A percentile compares a stretch with the other conserved stretches of the same genome.
These are phyloP conservation scores for Eutrema yunnanense DNA, from an alignment of 345 rosid genomes.

Conservation along the genomic window DNA sequence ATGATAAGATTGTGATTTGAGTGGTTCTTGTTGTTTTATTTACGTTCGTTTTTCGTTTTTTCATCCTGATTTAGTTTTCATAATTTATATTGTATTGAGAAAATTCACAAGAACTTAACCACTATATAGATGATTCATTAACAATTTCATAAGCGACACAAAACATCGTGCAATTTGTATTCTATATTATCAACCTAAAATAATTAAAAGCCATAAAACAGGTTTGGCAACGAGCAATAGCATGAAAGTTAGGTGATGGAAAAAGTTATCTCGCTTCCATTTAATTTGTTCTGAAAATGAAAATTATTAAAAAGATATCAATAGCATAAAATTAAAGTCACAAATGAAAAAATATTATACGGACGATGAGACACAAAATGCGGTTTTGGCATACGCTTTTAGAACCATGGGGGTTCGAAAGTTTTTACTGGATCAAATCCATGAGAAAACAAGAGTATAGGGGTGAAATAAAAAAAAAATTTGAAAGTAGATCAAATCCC, in stretches of 20 bases:
- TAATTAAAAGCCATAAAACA: neutral
- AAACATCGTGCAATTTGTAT: neutral
- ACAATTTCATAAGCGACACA: neutral
- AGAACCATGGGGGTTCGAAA: neutral
- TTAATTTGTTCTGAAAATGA: neutral
- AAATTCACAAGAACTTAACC: neutral
- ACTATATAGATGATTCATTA: neutral
- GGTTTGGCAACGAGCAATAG: slow-evolving; percentile 16
- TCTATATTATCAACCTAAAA: slow-evolving; percentile 1
- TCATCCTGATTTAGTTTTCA: neutral
- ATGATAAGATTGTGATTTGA: slow-evolving; percentile 22
- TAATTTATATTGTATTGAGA: neutral
- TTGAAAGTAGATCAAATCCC: slow-evolving; percentile 22
- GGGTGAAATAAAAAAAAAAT: neutral
- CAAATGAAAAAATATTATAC: neutral
- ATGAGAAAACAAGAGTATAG: neutral
- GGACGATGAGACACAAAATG: neutral
- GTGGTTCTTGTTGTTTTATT: slow-evolving; percentile 14
- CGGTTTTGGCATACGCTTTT: neutral
- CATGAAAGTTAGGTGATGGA: slow-evolving; percentile 11
- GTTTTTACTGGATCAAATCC: neutral
- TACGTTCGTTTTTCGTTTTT: neutral
- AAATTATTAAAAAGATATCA: too few species aligned
- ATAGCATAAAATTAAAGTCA: neutral
- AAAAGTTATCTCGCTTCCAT: neutral